Evolutionary conservation across 345 rosid genomes (phyloP).

Genomic region (Hypericum androsaemum): DNA sequence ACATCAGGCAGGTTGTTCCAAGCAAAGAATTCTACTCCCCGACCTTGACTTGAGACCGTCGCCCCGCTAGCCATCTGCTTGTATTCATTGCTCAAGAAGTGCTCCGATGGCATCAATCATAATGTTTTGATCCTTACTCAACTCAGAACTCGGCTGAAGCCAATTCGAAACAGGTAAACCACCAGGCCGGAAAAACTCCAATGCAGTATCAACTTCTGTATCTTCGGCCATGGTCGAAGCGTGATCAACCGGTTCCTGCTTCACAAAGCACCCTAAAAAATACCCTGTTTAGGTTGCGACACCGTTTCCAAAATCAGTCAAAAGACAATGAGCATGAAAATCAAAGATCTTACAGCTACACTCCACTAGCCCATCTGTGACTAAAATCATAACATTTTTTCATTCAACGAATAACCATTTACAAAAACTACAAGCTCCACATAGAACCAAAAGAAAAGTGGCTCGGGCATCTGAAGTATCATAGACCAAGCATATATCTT

Average conservation of each 20-base stretch:
- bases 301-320: too few species aligned
- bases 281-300: background rate
- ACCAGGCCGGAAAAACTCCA: conserved; percentile 42
- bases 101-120: conserved; percentile 54
- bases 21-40: conserved; percentile 53
- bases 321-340: too few species aligned
- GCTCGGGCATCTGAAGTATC: background rate
- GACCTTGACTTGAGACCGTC: conserved; percentile 36
- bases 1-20: conserved; percentile 89
- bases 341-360: too few species aligned
- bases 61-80: conserved; percentile 41
- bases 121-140: conserved; percentile 38
- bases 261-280: conserved; percentile 31
- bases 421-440: background rate
- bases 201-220: conserved; percentile 19
- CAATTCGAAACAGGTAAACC: conserved; percentile 67
- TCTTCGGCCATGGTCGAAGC: conserved; percentile 28
- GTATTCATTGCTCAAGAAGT: conserved; percentile 56
- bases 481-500: conserved; percentile 3
- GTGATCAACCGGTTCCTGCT: conserved; percentile 32
- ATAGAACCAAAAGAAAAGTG: too few species aligned
- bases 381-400: background rate
- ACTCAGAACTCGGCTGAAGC: conserved; percentile 51
- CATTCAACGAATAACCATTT: background rate
- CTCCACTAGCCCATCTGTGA: too few species aligned